phyloP scores from a whole-genome alignment of 164 flowering plant species.

The Macadamia tetraphylla region DNA sequence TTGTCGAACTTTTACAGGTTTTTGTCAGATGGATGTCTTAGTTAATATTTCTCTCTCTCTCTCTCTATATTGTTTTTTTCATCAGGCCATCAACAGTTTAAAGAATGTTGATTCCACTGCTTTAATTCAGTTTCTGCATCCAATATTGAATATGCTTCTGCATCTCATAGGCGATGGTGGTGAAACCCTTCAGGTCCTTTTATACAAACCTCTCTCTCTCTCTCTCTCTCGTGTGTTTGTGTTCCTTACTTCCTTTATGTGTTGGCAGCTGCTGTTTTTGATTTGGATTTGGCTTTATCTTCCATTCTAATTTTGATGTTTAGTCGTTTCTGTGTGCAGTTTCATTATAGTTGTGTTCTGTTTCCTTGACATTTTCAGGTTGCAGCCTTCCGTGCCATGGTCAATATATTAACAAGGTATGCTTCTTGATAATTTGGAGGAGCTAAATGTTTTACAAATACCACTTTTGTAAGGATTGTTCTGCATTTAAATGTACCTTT shows the following conservation, averaged over 20 bases:
- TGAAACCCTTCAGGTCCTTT: slow-evolving; percentile 89
- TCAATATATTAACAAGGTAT: slow-evolving; percentile 89
- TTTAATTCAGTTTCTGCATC: slow-evolving; percentile 94
- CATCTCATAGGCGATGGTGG: slow-evolving; percentile 99
- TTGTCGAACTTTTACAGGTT: background rate
- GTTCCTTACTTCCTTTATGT: too few relatives aligned
- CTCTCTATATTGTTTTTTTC: background rate
- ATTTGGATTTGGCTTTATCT: too few relatives aligned
- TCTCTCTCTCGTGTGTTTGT: background rate
- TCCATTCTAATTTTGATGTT: background rate
- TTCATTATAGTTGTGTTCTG: background rate
- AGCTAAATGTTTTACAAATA: background rate
- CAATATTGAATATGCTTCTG: slow-evolving; percentile 93
- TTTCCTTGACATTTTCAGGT: slow-evolving; percentile 43
- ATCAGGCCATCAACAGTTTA: slow-evolving; percentile 95
- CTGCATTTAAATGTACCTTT: too few relatives aligned
- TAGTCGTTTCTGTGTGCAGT: background rate
- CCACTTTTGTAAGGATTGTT: background rate
- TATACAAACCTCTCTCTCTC: background rate
- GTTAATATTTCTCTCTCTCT: too few relatives aligned
- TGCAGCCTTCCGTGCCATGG: slow-evolving; percentile 99
- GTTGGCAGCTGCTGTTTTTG: too few relatives aligned
- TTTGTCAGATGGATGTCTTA: background rate
- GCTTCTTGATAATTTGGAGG: background rate
- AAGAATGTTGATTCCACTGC: slow-evolving; percentile 97